phyloP scores from a whole-genome alignment of 306 rosid species.

The Carpinus viminea region DNA sequence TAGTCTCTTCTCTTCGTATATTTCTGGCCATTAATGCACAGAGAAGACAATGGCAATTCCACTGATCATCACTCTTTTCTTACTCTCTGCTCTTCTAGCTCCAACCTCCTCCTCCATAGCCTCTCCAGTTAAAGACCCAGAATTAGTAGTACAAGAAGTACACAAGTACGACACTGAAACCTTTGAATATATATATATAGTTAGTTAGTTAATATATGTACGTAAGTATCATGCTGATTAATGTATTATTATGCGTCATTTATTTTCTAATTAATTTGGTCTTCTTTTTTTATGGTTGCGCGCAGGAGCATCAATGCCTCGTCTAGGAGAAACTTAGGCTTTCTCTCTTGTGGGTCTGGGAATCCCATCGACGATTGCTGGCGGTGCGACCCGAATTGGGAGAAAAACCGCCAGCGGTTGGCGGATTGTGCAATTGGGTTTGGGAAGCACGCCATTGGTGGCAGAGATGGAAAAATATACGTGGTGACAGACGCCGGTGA shows the following conservation, averaged over 20 bases:
- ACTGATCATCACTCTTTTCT: conserved; percentile 22
- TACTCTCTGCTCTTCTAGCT: conserved; percentile 33
- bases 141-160: conserved; percentile 60
- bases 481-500: conserved; percentile 69
- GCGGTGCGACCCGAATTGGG: conserved; percentile 87
- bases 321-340: conserved; percentile 65
- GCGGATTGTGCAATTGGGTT: conserved; percentile 89
- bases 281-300: not conserved
- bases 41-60: conserved; percentile 55
- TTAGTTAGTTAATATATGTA: no score
- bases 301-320: conserved; percentile 65
- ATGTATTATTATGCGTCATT: no score
- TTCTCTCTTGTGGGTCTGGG: conserved; percentile 68
- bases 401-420: conserved; percentile 56
- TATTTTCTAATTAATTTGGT: not conserved
- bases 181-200: not conserved
- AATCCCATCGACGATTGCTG: conserved; percentile 96
- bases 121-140: conserved; percentile 65
- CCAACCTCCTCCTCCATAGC: conserved; percentile 39
- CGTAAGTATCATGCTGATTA: no score
- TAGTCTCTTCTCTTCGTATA: conserved; percentile 19
- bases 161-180: conserved; percentile 45
- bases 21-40: not conserved
- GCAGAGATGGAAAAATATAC: conserved; percentile 73
- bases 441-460: conserved; percentile 82